These are phyloP conservation scores for Aspergillus ellipticus DNA, from an alignment of 495 filamentous ascomycete species.

Conservation along the genomic window DNA sequence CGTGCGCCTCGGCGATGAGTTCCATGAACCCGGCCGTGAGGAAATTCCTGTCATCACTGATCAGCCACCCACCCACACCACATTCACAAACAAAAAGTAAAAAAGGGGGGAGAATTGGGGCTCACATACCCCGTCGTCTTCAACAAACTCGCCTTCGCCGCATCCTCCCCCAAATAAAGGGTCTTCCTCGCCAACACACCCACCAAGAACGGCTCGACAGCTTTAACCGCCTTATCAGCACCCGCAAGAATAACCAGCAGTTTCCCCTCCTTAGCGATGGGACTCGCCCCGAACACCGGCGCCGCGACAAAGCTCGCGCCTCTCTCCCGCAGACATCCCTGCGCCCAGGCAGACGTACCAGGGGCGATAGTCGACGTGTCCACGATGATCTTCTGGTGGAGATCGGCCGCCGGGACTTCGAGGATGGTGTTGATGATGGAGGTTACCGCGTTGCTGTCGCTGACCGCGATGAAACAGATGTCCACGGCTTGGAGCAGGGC, in stretches of 20 bases:
- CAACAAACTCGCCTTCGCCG: conserved; percentile 17
- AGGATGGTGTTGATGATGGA: conserved; percentile 1
- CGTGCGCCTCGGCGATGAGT: conserved; percentile 33
- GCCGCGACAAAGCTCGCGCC: conserved; percentile 28
- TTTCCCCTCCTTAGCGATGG: conserved; percentile 32
- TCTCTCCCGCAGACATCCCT: conserved; percentile 12
- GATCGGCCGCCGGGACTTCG: background rate
- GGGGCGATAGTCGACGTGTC: conserved; percentile 42
- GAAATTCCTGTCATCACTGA: conserved; percentile 13
- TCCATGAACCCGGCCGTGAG: conserved; percentile 22
- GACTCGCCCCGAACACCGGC: conserved; percentile 39
- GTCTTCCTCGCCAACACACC: conserved; percentile 32
- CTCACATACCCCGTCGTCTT: conserved; percentile 17
- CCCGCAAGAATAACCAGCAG: conserved; percentile 35
- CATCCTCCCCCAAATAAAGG: conserved; percentile 27
- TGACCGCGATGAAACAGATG: conserved; percentile 27
- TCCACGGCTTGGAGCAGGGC: conserved; percentile 26
- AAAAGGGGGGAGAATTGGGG: background rate
- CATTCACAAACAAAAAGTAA: background rate
- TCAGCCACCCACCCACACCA: background rate
- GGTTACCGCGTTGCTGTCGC: conserved; percentile 8
- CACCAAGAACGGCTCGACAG: conserved; percentile 28
- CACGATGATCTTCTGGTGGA: conserved; percentile 31
- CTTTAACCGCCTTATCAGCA: conserved; percentile 20
- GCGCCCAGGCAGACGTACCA: conserved; percentile 24